Conservation (phyloP, 768 basidiomycete genomes). For the Naganishia randhawae region DNA sequence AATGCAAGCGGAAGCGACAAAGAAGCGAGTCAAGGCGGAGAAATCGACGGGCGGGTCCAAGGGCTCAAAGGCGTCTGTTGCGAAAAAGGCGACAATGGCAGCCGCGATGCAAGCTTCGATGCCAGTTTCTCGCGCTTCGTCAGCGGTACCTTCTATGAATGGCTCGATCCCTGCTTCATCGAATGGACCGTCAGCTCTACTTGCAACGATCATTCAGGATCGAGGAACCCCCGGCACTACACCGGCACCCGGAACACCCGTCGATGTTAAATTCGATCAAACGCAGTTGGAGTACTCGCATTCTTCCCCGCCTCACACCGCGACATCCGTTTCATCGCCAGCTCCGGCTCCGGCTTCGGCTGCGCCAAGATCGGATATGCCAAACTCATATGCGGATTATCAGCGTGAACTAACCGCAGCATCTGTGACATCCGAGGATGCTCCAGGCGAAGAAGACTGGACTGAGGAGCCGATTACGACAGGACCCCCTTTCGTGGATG, state of each 20-base stretch:
- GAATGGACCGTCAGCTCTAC: not conserved
- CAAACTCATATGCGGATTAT: not conserved
- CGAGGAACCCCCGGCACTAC: slow-evolving; percentile 2
- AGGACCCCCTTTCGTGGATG: not conserved
- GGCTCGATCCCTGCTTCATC: slow-evolving; percentile 1
- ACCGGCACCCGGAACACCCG: slow-evolving; percentile 5
- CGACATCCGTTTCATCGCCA: not conserved
- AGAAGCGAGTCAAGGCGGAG: slow-evolving; percentile 13
- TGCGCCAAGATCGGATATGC: not conserved
- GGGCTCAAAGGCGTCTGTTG: not conserved
- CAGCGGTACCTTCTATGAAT: not conserved
- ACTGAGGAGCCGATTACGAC: not conserved
- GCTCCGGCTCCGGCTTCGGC: not conserved
- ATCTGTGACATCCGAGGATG: slow-evolving; percentile 14
- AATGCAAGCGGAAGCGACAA: slow-evolving; percentile 30
- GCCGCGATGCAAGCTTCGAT: slow-evolving; percentile 6
- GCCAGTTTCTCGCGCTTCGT: slow-evolving; percentile 8
- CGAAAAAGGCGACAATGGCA: slow-evolving; percentile 9
- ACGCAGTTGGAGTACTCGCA: not conserved
- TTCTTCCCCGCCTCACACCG: not conserved
- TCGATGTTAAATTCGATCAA: not conserved
- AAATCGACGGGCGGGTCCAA: not conserved
- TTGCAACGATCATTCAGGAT: slow-evolving; percentile 17
- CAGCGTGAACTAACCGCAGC: not conserved
- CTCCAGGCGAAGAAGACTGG: slow-evolving; percentile 10